Evolutionary conservation across 2,329 filamentous ascomycete species (phyloP).

Genomic region (Elsinoe ampelina): DNA sequence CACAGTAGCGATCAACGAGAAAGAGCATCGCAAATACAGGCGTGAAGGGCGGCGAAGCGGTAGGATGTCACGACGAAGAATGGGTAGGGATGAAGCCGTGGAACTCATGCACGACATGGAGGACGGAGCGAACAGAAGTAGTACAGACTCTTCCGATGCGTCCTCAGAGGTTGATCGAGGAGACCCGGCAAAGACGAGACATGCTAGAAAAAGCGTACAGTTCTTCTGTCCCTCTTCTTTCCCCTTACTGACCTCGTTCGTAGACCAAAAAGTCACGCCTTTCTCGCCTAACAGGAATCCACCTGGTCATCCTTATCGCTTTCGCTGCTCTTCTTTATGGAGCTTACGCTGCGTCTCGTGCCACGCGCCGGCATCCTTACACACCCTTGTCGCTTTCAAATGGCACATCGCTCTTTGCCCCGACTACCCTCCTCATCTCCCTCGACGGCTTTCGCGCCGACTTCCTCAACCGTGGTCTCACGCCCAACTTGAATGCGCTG

Average conservation of each 20-base stretch:
- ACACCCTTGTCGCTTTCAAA: conserved; percentile 48
- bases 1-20: conserved; percentile 19
- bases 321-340: conserved; percentile 48
- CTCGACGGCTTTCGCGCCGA: conserved; percentile 94
- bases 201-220: conserved; percentile 27
- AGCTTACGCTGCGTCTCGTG: conserved; percentile 47
- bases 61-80: conserved; percentile 31
- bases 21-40: conserved; percentile 28
- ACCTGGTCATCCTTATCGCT: conserved; percentile 40
- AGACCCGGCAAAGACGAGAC: conserved; percentile 44
- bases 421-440: conserved; percentile 88
- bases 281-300: conserved; percentile 33
- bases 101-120: conserved; percentile 87
- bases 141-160: conserved; percentile 42
- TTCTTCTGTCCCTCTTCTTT: neutral
- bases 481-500: conserved; percentile 70
- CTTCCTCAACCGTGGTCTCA: conserved; percentile 74
- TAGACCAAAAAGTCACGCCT: conserved; percentile 28
- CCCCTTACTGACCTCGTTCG: neutral
- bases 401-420: conserved; percentile 78
- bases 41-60: conserved; percentile 22
- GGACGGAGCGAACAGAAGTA: conserved; percentile 61
- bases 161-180: conserved; percentile 41
- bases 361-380: conserved; percentile 12
- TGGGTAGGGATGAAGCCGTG: conserved; percentile 56